Evolutionary conservation across 352 stramenopile genomes (phyloP).

Genomic region (Pilasporangium apinafurcum): DNA sequence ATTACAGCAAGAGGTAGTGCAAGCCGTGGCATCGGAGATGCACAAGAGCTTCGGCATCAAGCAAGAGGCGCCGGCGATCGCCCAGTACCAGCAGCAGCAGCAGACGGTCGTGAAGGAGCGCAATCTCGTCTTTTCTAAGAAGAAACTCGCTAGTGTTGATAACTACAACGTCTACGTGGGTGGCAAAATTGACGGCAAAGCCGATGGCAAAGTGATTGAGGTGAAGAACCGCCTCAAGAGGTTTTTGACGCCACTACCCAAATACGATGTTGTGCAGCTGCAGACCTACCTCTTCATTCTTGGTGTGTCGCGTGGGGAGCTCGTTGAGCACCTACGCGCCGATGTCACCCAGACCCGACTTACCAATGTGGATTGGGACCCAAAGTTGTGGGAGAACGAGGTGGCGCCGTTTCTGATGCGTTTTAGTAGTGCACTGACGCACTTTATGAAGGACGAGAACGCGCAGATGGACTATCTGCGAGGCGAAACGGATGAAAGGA

Average conservation of each 20-base stretch:
- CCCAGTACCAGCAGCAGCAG: conserved; percentile 57
- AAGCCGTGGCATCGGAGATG: conserved; percentile 73
- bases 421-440: conserved; percentile 62
- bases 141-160: conserved; percentile 39
- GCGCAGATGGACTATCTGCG: conserved; percentile 46
- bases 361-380: conserved; percentile 63
- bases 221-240: conserved; percentile 76
- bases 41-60: conserved; percentile 68
- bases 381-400: conserved; percentile 54
- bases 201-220: conserved; percentile 74
- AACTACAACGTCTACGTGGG: conserved; percentile 59
- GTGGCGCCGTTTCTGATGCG: conserved; percentile 61
- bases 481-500: conserved; percentile 30
- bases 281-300: conserved; percentile 86
- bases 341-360: conserved; percentile 54
- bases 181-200: conserved; percentile 78
- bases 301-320: conserved; percentile 48
- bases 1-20: conserved; percentile 61
- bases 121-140: conserved; percentile 76
- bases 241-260: conserved; percentile 68
- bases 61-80: conserved; percentile 59
- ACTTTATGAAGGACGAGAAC: conserved; percentile 62
- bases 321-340: conserved; percentile 72
- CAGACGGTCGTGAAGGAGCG: conserved; percentile 54
- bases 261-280: conserved; percentile 77